These are phyloP conservation scores for Gelatoporia subvermispora DNA, from an alignment of 768 basidiomycete genomes.

Conservation along the genomic window DNA sequence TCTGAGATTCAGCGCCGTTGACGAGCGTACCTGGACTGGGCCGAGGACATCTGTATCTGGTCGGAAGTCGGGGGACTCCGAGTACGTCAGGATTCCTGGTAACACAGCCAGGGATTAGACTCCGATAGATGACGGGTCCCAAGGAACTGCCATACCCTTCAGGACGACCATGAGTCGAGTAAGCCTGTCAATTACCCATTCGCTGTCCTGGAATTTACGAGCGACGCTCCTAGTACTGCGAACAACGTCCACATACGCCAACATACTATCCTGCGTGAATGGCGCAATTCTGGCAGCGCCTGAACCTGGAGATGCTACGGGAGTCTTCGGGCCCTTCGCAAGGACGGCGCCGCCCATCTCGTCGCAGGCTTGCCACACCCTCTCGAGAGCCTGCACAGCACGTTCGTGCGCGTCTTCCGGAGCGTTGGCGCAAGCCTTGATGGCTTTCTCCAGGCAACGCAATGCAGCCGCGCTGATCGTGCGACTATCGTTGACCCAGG, in stretches of 20 bases:
- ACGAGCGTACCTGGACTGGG: constrained; percentile 73
- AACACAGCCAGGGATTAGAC: not conserved
- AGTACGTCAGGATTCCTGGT: constrained; percentile 72
- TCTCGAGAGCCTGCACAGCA: constrained; percentile 48
- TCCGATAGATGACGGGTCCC: not conserved
- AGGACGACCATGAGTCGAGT: constrained; percentile 70
- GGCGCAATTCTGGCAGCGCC: constrained; percentile 19
- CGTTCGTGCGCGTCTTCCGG: constrained; percentile 28
- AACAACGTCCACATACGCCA: constrained; percentile 73
- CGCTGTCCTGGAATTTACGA: constrained; percentile 40
- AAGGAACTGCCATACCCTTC: constrained; percentile 45
- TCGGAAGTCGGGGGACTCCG: constrained; percentile 78
- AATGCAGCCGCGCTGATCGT: constrained; percentile 78
- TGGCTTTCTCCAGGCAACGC: constrained; percentile 75
- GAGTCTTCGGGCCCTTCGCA: constrained; percentile 17
- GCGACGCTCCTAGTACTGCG: constrained; percentile 52
- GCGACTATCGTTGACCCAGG: constrained; percentile 60
- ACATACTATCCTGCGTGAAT: constrained; percentile 83
- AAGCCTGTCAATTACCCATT: constrained; percentile 66
- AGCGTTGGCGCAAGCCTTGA: constrained; percentile 49
- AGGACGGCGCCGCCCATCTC: constrained; percentile 55
- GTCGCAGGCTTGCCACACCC: constrained; percentile 68
- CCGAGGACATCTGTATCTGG: constrained; percentile 81
- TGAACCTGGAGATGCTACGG: constrained; percentile 2
- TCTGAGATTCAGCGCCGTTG: not conserved